Evolutionary conservation across 345 rosid genomes (phyloP).

Genomic region (Gossypium stocksii): DNA sequence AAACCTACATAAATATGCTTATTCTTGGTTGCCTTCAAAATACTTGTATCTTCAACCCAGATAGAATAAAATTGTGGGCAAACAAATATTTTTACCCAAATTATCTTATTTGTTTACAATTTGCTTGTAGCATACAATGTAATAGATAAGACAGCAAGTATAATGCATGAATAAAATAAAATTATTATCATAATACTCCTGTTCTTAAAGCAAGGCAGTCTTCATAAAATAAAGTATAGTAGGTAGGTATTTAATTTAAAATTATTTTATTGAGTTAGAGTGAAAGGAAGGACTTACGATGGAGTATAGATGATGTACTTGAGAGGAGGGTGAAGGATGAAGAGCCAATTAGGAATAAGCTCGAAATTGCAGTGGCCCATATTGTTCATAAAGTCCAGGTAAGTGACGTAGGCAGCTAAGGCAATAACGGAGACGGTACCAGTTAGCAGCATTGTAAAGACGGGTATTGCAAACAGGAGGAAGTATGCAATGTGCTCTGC

Average conservation of each 20-base stretch:
- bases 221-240: no score
- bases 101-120: no score
- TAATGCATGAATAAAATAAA: not conserved
- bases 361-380: not conserved
- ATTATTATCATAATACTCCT: no score
- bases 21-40: no score
- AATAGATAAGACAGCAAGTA: not conserved
- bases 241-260: no score
- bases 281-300: not conserved
- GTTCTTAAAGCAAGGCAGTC: no score
- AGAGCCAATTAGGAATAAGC: not conserved
- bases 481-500: conserved; percentile 45
- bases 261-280: not conserved
- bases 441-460: not conserved
- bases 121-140: no score
- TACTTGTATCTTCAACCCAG: no score
- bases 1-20: no score
- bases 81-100: not conserved
- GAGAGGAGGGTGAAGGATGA: not conserved
- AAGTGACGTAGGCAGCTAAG: not conserved
- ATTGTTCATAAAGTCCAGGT: not conserved
- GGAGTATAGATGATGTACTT: not conserved
- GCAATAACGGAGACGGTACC: not conserved
- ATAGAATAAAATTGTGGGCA: no score
- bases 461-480: not conserved